Evolutionary conservation across 2,329 filamentous ascomycete species (phyloP), one percentile per base, ranked within the genome.

Genomic region (Fusarium palustre): DNA sequence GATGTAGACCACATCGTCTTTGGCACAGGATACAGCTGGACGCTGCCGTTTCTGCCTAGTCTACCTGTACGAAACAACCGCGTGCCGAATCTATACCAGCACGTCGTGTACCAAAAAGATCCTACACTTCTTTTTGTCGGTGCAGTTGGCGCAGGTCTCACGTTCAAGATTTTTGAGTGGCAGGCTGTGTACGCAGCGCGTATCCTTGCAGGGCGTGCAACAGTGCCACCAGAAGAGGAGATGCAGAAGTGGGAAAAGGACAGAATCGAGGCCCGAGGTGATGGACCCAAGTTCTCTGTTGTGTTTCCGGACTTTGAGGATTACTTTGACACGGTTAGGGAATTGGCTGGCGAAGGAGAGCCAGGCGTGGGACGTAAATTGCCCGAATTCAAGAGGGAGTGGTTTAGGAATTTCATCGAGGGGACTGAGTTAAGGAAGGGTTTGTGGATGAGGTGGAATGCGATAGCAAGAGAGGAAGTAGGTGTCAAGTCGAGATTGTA

Each of bases 111-210:
- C 74, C 80, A 79, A 34, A 69, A 81, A 20, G 88, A 90, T 65
- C 85, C 87, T 0, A 85, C 82, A 0, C 77, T 90, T 12, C 76
- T 85, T 4, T 90, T 90, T 70, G 80, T 90, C 4, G 88, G 87
- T 28, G 88, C 88, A 6, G 86, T 85, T 0, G 79, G 80, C 2
- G 85, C 85, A 0, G 86, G 86, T 0, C 76, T 92, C 30, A 91
- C 89, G 0, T 91, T 92, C 79, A 90, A 89, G 74, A 84, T 91
- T 31, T 91, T 90, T 57, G 89, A 91, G 77, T 91, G 87, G 87
- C 89, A 91, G 72, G 88, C 88, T 9, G 88, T 91, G 0, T 81
- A 87, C 2, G 87, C 85, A 0, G 88, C 89, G 2, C 80, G 88
- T 0, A 76, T 89, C 3, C 80, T 91, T 0, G 84, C 88, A 1